Conservation (phyloP, 108 stramenopile genomes). For the Cyclotella sp. region DNA sequence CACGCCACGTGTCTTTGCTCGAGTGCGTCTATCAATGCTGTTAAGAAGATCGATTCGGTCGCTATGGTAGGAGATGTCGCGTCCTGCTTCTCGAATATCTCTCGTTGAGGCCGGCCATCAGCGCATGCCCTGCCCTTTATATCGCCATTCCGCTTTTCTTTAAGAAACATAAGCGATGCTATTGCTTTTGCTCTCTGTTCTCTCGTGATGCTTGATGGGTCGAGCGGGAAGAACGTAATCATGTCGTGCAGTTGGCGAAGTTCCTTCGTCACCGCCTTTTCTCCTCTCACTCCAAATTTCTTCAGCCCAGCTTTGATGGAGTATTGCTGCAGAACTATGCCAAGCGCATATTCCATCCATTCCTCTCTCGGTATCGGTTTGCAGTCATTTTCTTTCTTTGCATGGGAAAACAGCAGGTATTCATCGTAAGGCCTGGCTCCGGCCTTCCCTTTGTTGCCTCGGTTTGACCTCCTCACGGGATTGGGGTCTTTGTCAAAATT, state of each 20-base stretch:
- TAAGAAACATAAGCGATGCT: too few species aligned
- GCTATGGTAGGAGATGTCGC: too few species aligned
- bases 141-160: constrained; percentile 18
- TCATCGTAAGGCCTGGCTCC: constrained; percentile 7
- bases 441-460: constrained; percentile 2
- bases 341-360: background rate
- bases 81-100: constrained; percentile 14
- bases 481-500: too few species aligned
- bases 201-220: constrained; percentile 19
- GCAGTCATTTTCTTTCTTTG: background rate
- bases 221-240: constrained; percentile 24
- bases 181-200: constrained; percentile 41
- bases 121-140: constrained; percentile 46
- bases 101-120: constrained; percentile 27
- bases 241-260: constrained; percentile 54
- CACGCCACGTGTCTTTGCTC: constrained; percentile 14
- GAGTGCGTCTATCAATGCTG: constrained; percentile 9
- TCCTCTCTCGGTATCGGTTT: constrained; percentile 6
- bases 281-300: too few species aligned
- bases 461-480: constrained; percentile 1
- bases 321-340: background rate
- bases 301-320: constrained; percentile 18
- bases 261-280: constrained; percentile 43
- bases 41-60: constrained; percentile 38
- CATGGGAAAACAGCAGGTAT: background rate